Percentiles rank a stretch among this genome's conserved stretches.
phyloP scores from a whole-genome alignment of 805 yeast genomes.

The Wickerhamomyces hampshirensis region DNA sequence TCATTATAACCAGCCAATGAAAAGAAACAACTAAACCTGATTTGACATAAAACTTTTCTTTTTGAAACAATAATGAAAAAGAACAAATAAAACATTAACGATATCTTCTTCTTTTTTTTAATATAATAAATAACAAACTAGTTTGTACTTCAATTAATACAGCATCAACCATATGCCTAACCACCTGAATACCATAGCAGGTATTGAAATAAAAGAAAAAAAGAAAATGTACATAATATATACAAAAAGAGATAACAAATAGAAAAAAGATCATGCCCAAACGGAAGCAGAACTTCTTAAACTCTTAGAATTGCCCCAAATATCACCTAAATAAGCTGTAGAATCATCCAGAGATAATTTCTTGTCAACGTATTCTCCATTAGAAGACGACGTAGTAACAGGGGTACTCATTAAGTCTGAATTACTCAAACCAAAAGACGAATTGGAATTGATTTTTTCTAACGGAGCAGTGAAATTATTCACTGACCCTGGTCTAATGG shows the following conservation, averaged over 20 bases:
- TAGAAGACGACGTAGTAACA: conserved; percentile 7
- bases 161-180: too few relatives aligned
- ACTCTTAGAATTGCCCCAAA: conserved; percentile 23
- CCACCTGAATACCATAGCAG: too few relatives aligned
- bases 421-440: conserved; percentile 14
- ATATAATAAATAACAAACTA: too few relatives aligned
- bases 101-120: too few relatives aligned
- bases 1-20: not conserved
- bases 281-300: conserved; percentile 23
- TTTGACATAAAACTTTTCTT: too few relatives aligned
- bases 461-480: conserved; percentile 11
- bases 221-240: conserved; percentile 1
- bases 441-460: conserved; percentile 13
- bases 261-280: conserved; percentile 20
- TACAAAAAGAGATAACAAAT: not conserved
- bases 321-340: conserved; percentile 20
- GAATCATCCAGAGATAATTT: conserved; percentile 18
- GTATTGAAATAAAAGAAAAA: not conserved
- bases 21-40: too few relatives aligned
- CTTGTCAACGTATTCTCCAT: conserved; percentile 11
- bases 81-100: too few relatives aligned
- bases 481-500: conserved; percentile 13
- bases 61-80: too few relatives aligned
- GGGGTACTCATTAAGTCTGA: conserved; percentile 14
- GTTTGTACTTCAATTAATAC: too few relatives aligned